Base-by-base conservation (phyloP, 2,329 filamentous ascomycete species). In the Fulvia fulva region DNA sequence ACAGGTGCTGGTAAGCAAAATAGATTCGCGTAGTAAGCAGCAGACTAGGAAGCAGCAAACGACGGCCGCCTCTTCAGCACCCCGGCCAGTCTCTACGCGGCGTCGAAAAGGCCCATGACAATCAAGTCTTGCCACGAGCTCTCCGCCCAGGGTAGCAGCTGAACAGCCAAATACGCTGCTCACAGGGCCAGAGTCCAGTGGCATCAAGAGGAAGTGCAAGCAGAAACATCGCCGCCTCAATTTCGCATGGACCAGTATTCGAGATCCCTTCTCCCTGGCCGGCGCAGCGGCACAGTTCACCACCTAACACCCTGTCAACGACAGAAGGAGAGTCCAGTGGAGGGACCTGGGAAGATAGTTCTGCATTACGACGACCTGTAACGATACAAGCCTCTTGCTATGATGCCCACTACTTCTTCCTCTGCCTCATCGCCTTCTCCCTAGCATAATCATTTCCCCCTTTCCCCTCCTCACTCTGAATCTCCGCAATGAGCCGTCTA, bases 401-500 rank as follows among this genome's bases (percentile, higher is more conserved):
- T n/a, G n/a, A n/a, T 16, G 41, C 22, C 45, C 2, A 30, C 47
- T 57, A 41, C 47, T 55, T 55, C 44, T 44, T 53, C 61, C 56
- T 63, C 45, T 58, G 55, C 43, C 59, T 63, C 60, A 55, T 66
- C 41, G 56, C 59, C 53, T 61, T 58, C 51, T 58, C 53, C 59
- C 56, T 59, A 44, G 57, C 59, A 53, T 64, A 61, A 21, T 65
- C 64, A 47, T 61, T 61, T 32, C 43, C 56, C 23, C 57, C 62
- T 9, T 45, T 44, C 8, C 61, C 63, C 58, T 63, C 63, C 47
- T 65, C 63, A 28, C 53, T 58, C 46, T 99, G 93, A 68, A 99
- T 97, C 82, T 97, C 92, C 9, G 92, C 90, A 67, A 97, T 86
- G 60, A 99, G 80, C 65, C 88, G 85, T 81, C 88, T 90, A 80